phyloP scores from a whole-genome alignment of 129 eudicot genomes.

The Pseudognaphalium luteoalbum region DNA sequence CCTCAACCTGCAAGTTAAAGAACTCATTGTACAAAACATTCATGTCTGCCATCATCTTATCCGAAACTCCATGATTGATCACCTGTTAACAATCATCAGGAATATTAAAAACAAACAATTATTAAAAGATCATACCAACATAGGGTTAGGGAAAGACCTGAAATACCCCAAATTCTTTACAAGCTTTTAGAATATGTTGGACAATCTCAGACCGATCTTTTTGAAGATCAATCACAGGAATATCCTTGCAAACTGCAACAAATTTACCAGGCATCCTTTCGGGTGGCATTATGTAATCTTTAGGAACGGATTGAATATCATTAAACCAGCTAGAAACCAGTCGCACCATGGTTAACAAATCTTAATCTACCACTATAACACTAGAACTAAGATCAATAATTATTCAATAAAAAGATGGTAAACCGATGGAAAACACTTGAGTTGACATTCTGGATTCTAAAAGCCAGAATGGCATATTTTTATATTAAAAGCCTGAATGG shows the following conservation, averaged over 20 bases:
- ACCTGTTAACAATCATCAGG: slow-evolving; percentile 19
- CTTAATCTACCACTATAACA: slow-evolving; percentile 8
- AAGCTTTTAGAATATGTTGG: slow-evolving; percentile 40
- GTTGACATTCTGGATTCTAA: neutral
- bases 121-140: neutral
- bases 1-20: slow-evolving; percentile 41
- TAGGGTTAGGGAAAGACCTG: slow-evolving; percentile 39
- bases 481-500: too few relatives aligned
- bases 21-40: slow-evolving; percentile 42
- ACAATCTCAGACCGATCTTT: slow-evolving; percentile 22
- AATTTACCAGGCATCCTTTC: slow-evolving; percentile 35
- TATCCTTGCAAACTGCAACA: slow-evolving; percentile 33
- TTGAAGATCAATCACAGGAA: slow-evolving; percentile 44
- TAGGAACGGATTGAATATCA: slow-evolving; percentile 40
- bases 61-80: slow-evolving; percentile 44
- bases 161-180: slow-evolving; percentile 47
- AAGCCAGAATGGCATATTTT: too few relatives aligned
- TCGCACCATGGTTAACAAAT: slow-evolving; percentile 20
- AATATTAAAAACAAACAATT: neutral
- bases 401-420: neutral
- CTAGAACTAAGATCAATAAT: too few relatives aligned
- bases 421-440: neutral
- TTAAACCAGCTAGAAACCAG: slow-evolving; percentile 52
- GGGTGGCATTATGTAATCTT: slow-evolving; percentile 52
- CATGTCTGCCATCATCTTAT: slow-evolving; percentile 31